These are phyloP conservation scores for Umbelopsis sp. DNA, from an alignment of 192 early-diverging fungal species.

Conservation along the genomic window DNA sequence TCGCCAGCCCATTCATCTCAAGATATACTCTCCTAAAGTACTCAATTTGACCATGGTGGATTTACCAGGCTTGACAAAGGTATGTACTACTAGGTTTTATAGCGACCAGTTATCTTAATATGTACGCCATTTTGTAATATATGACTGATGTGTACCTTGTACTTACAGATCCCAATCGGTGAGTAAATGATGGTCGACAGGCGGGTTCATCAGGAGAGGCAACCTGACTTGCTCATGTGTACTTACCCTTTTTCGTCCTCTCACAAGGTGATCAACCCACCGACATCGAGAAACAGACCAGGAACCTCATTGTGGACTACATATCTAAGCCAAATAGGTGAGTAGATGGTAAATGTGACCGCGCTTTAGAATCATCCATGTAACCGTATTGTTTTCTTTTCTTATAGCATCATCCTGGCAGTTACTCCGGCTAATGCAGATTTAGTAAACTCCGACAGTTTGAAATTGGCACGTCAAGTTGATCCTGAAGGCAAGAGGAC, in stretches of 20 bases:
- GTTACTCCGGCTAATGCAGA: constrained; percentile 83
- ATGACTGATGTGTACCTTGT: constrained; percentile 8
- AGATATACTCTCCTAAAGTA: constrained; percentile 76
- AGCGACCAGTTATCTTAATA: neutral
- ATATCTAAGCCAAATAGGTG: constrained; percentile 81
- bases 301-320: constrained; percentile 75
- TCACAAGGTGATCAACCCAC: constrained; percentile 77
- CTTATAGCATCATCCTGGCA: constrained; percentile 73
- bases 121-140: neutral
- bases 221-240: constrained; percentile 10
- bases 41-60: constrained; percentile 83
- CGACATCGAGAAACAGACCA: constrained; percentile 82
- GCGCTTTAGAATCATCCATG: neutral
- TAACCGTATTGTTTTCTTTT: neutral
- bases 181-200: constrained; percentile 1
- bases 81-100: constrained; percentile 9
- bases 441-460: constrained; percentile 82
- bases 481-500: constrained; percentile 79
- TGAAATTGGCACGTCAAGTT: constrained; percentile 85
- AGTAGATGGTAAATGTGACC: neutral
- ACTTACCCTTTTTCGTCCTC: neutral
- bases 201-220: neutral
- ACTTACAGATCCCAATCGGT: constrained; percentile 44
- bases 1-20: constrained; percentile 75
- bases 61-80: constrained; percentile 84